Conservation (phyloP, 441 rosid genomes). For the Gossypium davidsonii region DNA sequence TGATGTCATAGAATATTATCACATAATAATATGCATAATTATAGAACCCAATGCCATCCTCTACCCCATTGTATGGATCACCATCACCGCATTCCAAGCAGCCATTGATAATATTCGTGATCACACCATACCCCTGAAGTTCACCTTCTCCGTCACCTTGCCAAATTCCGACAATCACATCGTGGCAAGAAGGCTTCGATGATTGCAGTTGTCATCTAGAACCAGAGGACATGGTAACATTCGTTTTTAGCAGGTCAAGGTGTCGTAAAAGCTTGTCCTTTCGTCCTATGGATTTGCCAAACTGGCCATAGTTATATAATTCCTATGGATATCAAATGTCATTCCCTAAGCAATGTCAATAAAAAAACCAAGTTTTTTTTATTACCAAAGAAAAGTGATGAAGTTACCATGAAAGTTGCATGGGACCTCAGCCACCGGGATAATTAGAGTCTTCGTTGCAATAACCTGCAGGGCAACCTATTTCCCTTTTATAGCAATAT, state of each 20-base stretch:
- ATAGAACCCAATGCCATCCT: conserved; percentile 45
- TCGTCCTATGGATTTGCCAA: conserved; percentile 27
- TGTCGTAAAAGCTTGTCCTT: conserved; percentile 25
- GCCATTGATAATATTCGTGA: background rate
- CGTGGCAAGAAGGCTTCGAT: conserved; percentile 43
- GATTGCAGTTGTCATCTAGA: conserved; percentile 46
- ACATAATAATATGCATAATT: conserved; percentile 1
- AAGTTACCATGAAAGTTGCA: conserved; percentile 38
- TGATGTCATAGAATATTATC: too few relatives aligned
- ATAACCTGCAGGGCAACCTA: conserved; percentile 16
- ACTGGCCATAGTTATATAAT: conserved; percentile 43
- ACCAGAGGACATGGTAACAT: conserved; percentile 41
- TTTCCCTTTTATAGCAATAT: conserved; percentile 37
- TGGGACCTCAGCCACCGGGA: conserved; percentile 52
- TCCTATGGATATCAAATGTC: background rate
- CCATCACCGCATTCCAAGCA: background rate
- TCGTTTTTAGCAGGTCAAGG: conserved; percentile 34
- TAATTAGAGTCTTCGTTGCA: conserved; percentile 20
- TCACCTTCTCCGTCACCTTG: background rate
- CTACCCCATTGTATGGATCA: conserved; percentile 5
- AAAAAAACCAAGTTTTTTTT: background rate
- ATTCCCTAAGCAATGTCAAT: background rate
- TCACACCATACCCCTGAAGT: background rate
- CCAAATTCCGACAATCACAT: background rate
- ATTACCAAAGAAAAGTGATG: background rate